Conservation (phyloP, 1,284 basidiomycete genomes). For the Neotropicomus parvogracilis region DNA sequence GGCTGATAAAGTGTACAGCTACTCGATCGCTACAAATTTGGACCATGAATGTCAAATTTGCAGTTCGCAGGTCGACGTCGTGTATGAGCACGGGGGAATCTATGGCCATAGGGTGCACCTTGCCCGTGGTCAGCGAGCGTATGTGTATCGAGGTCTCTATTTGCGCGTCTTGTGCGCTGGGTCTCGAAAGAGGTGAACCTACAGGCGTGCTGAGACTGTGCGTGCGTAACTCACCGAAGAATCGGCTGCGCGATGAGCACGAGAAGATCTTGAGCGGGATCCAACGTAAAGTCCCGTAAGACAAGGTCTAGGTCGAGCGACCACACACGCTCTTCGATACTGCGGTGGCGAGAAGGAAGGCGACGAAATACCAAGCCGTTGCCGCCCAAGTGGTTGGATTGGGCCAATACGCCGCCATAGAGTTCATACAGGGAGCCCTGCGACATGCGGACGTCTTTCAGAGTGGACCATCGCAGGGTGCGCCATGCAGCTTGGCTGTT, state of each 20-base stretch:
- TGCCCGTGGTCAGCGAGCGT: conserved; percentile 45
- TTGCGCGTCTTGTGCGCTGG: conserved; percentile 12
- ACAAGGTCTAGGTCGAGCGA: conserved; percentile 37
- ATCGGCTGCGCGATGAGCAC: conserved; percentile 45
- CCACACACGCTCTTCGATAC: conserved; percentile 49
- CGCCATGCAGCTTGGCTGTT: conserved; percentile 49
- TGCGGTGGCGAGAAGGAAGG: conserved; percentile 47
- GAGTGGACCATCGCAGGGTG: conserved; percentile 38
- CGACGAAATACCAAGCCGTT: conserved; percentile 43
- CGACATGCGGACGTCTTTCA: conserved; percentile 39
- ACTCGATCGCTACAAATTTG: conserved; percentile 48
- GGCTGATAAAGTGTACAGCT: conserved; percentile 42
- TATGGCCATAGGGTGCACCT: conserved; percentile 42
- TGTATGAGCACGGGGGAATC: conserved; percentile 36
- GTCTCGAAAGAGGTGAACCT: conserved; percentile 15
- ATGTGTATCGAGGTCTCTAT: conserved; percentile 39
- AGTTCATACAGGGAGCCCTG: conserved; percentile 51
- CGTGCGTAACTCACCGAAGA: conserved; percentile 25
- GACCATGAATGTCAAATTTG: conserved; percentile 39
- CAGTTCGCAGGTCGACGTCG: conserved; percentile 22
- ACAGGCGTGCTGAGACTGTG: neutral
- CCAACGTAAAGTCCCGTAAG: conserved; percentile 59
- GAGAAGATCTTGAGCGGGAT: conserved; percentile 59
- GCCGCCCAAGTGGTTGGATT: conserved; percentile 32
- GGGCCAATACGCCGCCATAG: conserved; percentile 56